phyloP scores from a whole-genome alignment of 441 rosid species.

The Erodium moschatum region DNA sequence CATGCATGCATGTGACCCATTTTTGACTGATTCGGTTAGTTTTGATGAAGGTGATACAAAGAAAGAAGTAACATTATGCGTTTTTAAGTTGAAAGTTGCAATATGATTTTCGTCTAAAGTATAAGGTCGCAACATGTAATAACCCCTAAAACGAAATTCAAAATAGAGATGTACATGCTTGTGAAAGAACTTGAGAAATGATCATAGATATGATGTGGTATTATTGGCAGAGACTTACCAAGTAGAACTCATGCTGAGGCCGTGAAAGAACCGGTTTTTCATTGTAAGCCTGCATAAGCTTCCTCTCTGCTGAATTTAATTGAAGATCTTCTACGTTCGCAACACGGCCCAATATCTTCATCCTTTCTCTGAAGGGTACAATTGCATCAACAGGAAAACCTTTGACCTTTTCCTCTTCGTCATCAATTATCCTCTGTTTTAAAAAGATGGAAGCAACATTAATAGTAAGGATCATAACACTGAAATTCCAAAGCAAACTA shows the following conservation, averaged over 20 bases:
- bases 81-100: no score
- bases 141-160: neutral
- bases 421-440: slow-evolving; percentile 57
- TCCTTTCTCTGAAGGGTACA: slow-evolving; percentile 62
- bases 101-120: no score
- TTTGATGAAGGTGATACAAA: no score
- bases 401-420: slow-evolving; percentile 72
- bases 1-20: no score
- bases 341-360: slow-evolving; percentile 85
- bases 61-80: no score
- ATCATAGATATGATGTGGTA: no score
- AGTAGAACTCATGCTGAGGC: slow-evolving; percentile 71
- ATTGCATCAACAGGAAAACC: slow-evolving; percentile 62
- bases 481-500: slow-evolving; percentile 3
- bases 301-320: slow-evolving; percentile 70
- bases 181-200: neutral
- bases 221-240: slow-evolving; percentile 27
- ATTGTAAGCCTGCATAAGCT: slow-evolving; percentile 83
- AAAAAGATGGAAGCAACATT: slow-evolving; percentile 9
- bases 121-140: no score
- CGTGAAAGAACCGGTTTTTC: slow-evolving; percentile 95
- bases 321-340: slow-evolving; percentile 75
- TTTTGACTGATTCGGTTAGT: no score
- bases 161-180: no score
- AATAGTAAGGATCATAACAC: neutral